These are phyloP conservation scores for Calycina herbarum DNA, from an alignment of 2,329 filamentous ascomycete genomes.

Conservation along the genomic window DNA sequence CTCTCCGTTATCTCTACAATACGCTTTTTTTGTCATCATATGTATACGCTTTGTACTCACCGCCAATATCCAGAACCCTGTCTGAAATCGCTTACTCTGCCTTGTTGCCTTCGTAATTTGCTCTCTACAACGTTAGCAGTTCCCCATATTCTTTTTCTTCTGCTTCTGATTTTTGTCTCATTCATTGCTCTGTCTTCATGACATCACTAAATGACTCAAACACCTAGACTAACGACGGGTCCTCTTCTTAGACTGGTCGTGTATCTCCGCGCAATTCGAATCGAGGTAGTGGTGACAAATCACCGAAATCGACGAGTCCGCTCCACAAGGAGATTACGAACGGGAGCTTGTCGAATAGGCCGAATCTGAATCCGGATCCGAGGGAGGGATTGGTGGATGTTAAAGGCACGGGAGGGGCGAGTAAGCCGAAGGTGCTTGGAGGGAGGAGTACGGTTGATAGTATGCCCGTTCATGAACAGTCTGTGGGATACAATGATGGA, in stretches of 20 bases:
- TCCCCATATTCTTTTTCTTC: neutral
- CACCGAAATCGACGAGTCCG: slow-evolving; percentile 48
- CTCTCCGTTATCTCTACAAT: neutral
- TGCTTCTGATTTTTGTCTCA: neutral
- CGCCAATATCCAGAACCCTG: neutral
- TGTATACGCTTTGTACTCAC: neutral
- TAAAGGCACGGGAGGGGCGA: slow-evolving; percentile 20
- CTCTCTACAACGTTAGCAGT: slow-evolving; percentile 3
- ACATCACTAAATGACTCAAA: neutral
- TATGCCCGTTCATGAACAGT: slow-evolving; percentile 31
- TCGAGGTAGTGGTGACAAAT: slow-evolving; percentile 20
- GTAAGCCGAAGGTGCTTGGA: slow-evolving; percentile 23
- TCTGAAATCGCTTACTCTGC: neutral
- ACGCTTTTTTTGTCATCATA: neutral
- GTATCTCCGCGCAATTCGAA: slow-evolving; percentile 30
- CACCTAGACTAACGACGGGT: neutral
- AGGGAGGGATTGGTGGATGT: slow-evolving; percentile 8
- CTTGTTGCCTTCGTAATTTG: slow-evolving; percentile 1
- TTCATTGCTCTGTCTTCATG: neutral
- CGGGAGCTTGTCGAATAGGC: slow-evolving; percentile 16
- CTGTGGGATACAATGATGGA: slow-evolving; percentile 32
- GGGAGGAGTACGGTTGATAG: slow-evolving; percentile 29
- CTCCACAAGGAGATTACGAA: slow-evolving; percentile 40
- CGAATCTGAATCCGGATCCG: slow-evolving; percentile 24
- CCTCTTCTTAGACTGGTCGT: slow-evolving; percentile 24